These are phyloP conservation scores for Alisma plantagoaquatica DNA, from an alignment of 106 monocot genomes.

Conservation along the genomic window DNA sequence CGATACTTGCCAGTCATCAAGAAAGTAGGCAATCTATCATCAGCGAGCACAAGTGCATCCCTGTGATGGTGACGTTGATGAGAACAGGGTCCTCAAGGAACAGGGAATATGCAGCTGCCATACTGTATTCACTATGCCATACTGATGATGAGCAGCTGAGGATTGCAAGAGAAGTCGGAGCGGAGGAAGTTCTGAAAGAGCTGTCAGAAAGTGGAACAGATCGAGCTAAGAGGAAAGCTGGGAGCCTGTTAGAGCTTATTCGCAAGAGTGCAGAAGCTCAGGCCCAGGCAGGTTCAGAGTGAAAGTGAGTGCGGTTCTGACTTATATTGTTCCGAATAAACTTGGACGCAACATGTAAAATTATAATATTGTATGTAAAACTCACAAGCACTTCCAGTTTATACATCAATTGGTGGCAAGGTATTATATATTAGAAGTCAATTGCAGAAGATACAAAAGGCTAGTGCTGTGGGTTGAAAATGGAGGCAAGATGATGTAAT, in stretches of 20 bases:
- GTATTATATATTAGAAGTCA: too few species aligned
- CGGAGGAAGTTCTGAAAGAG: slow-evolving; percentile 49
- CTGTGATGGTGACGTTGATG: slow-evolving; percentile 33
- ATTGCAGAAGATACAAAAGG: too few species aligned
- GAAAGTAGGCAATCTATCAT: slow-evolving; percentile 35
- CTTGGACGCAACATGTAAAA: too few species aligned
- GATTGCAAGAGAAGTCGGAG: slow-evolving; percentile 32
- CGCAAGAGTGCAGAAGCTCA: neutral
- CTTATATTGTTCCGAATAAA: too few species aligned
- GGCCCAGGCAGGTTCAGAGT: too few species aligned
- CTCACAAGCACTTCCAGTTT: too few species aligned
- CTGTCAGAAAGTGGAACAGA: slow-evolving; percentile 45
- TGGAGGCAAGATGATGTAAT: too few species aligned
- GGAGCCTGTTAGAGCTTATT: slow-evolving; percentile 36
- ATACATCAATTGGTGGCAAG: too few species aligned
- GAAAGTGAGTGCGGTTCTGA: too few species aligned
- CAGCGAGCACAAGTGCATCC: slow-evolving; percentile 18
- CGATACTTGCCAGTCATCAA: slow-evolving; percentile 30
- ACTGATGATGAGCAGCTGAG: slow-evolving; percentile 18
- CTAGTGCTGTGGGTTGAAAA: too few species aligned
- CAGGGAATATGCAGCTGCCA: slow-evolving; percentile 44
- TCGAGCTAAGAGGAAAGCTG: slow-evolving; percentile 61
- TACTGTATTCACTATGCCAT: slow-evolving; percentile 38
- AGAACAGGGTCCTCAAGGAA: slow-evolving; percentile 38
- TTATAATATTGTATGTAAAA: too few species aligned